These are phyloP conservation scores for Metschnikowia similis DNA, from an alignment of 805 yeast genomes.

Conservation along the genomic window DNA sequence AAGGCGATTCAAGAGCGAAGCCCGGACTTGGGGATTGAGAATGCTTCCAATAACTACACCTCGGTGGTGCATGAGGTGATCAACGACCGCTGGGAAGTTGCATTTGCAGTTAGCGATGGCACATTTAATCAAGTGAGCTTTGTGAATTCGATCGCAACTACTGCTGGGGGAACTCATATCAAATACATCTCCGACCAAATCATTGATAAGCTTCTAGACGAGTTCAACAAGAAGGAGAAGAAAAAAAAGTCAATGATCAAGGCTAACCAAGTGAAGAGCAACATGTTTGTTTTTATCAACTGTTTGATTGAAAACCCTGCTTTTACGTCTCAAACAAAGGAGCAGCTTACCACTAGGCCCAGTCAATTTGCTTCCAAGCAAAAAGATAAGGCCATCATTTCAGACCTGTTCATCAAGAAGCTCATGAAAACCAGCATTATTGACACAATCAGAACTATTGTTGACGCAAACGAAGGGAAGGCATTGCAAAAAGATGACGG, in stretches of 20 bases:
- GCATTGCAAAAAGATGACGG: slow-evolving; percentile 90
- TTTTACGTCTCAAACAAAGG: slow-evolving; percentile 95
- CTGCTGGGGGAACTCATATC: slow-evolving; percentile 95
- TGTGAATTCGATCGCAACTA: slow-evolving; percentile 96
- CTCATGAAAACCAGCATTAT: slow-evolving; percentile 60
- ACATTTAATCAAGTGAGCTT: slow-evolving; percentile 90
- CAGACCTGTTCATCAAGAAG: slow-evolving; percentile 71
- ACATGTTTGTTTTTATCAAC: slow-evolving; percentile 86
- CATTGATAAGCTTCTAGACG: slow-evolving; percentile 68
- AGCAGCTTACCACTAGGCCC: slow-evolving; percentile 85
- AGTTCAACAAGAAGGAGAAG: slow-evolving; percentile 58
- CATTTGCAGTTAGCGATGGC: slow-evolving; percentile 90
- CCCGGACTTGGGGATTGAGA: slow-evolving; percentile 25
- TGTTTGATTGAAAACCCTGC: slow-evolving; percentile 96
- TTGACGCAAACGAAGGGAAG: slow-evolving; percentile 83
- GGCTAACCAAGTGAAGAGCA: slow-evolving; percentile 83
- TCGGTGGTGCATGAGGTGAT: slow-evolving; percentile 72
- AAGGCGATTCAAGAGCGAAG: slow-evolving; percentile 61
- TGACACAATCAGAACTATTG: slow-evolving; percentile 78
- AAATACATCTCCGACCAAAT: slow-evolving; percentile 82
- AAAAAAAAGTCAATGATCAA: slow-evolving; percentile 68
- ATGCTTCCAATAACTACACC: slow-evolving; percentile 33
- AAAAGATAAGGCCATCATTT: slow-evolving; percentile 53
- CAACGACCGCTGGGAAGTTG: slow-evolving; percentile 92
- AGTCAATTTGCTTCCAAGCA: slow-evolving; percentile 82